A percentile compares a stretch with the other conserved stretches of the same genome.
Conservation (phyloP, 2,329 filamentous ascomycete species). For the Epichloe scottii region DNA sequence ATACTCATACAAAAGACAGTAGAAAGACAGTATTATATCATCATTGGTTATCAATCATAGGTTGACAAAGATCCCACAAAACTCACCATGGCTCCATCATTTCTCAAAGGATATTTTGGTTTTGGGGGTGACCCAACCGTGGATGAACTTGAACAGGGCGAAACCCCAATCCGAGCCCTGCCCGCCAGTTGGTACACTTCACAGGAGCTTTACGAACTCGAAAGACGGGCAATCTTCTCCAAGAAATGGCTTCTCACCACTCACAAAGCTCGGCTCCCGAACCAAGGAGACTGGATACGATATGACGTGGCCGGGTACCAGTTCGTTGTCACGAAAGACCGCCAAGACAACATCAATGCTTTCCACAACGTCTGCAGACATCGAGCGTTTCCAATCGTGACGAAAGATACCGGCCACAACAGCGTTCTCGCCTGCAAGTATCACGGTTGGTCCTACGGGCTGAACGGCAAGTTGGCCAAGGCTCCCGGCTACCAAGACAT, state of each 20-base stretch:
- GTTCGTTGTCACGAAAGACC: conserved; percentile 39
- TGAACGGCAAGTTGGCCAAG: conserved; percentile 44
- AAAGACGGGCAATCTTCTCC: conserved; percentile 44
- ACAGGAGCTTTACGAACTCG: conserved; percentile 42
- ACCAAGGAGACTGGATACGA: conserved; percentile 43
- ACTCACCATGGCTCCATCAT: conserved; percentile 11
- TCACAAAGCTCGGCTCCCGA: conserved; percentile 35
- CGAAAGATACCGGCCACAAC: conserved; percentile 34
- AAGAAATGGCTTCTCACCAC: conserved; percentile 43
- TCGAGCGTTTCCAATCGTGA: conserved; percentile 46
- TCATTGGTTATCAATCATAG: background rate
- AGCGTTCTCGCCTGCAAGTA: conserved; percentile 46
- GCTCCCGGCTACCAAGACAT: conserved; percentile 46
- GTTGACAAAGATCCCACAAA: background rate
- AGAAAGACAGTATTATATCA: background rate
- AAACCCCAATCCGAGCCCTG: conserved; percentile 22
- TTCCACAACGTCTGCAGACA: conserved; percentile 54
- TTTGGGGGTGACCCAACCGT: conserved; percentile 15
- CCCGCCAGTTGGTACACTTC: conserved; percentile 40
- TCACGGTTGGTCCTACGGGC: conserved; percentile 50
- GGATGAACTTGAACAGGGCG: conserved; percentile 13
- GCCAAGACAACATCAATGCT: conserved; percentile 38
- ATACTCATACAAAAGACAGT: background rate
- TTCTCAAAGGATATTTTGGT: conserved; percentile 26
- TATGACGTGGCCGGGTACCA: conserved; percentile 43